Conservation (phyloP, 495 filamentous ascomycete species). For the Articulospora tetracladia region DNA sequence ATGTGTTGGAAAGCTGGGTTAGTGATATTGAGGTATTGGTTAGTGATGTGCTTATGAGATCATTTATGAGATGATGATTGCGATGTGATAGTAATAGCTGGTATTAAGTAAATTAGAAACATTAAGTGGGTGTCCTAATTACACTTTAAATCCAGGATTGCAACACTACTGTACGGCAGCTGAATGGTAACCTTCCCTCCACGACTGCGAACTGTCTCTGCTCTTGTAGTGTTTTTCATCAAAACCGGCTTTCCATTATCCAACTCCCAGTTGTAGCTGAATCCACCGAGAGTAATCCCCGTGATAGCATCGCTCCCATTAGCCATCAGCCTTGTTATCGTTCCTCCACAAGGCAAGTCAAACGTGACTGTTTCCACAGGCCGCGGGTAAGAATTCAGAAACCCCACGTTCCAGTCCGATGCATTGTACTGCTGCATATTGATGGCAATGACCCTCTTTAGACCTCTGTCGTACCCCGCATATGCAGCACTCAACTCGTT, state of each 20-base stretch:
- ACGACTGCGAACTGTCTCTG: conserved; percentile 36
- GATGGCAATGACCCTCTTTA: conserved; percentile 50
- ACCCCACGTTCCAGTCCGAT: background rate
- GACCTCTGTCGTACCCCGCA: conserved; percentile 45
- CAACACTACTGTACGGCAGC: background rate
- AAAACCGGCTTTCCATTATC: conserved; percentile 49
- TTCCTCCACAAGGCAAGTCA: conserved; percentile 10
- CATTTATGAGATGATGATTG: background rate
- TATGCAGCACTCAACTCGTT: conserved; percentile 51
- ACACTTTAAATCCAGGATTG: background rate
- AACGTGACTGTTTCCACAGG: conserved; percentile 43
- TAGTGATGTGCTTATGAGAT: background rate
- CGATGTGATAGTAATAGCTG: background rate
- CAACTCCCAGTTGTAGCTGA: conserved; percentile 61
- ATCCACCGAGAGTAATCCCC: conserved; percentile 59
- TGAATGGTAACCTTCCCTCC: conserved; percentile 8
- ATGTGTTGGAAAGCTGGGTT: background rate
- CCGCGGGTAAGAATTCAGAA: conserved; percentile 25
- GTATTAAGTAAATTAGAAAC: background rate
- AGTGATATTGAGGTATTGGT: background rate
- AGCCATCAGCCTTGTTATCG: conserved; percentile 43
- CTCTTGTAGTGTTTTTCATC: conserved; percentile 52
- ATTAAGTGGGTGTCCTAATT: background rate
- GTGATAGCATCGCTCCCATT: conserved; percentile 63
- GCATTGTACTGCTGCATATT: conserved; percentile 58